Percentiles rank a stretch among this genome's conserved stretches.
These are phyloP conservation scores for Saprolegnia diclina DNA, from an alignment of 352 stramenopile species.

Conservation along the genomic window DNA sequence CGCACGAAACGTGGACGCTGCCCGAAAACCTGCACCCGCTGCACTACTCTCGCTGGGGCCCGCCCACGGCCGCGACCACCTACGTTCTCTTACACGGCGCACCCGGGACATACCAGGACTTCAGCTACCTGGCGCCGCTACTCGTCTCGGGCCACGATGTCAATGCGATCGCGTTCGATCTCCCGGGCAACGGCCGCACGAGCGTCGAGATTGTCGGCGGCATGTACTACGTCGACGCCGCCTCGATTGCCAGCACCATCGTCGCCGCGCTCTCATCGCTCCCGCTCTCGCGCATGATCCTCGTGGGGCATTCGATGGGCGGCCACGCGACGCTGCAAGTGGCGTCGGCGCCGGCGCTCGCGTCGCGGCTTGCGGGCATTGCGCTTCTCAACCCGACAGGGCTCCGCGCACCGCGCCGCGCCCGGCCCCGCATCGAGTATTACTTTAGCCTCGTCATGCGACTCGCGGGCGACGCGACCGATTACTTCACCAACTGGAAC, in stretches of 20 bases:
- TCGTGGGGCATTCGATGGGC: conserved; percentile 64
- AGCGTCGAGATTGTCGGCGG: conserved; percentile 36
- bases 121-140: neutral
- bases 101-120: neutral
- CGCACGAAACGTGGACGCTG: neutral
- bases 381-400: conserved; percentile 47
- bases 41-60: conserved; percentile 1
- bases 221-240: conserved; percentile 41
- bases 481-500: conserved; percentile 31
- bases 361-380: conserved; percentile 42
- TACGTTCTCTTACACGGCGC: neutral
- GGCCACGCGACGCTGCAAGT: conserved; percentile 42
- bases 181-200: conserved; percentile 54
- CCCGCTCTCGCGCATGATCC: conserved; percentile 38
- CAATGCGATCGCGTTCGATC: conserved; percentile 52
- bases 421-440: conserved; percentile 30
- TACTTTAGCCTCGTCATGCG: conserved; percentile 35
- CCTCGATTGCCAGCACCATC: conserved; percentile 32
- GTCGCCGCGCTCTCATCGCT: conserved; percentile 37
- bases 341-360: conserved; percentile 35
- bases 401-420: conserved; percentile 33
- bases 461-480: conserved; percentile 22
- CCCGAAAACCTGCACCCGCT: neutral
- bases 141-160: conserved; percentile 35
- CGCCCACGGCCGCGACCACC: neutral